These are phyloP conservation scores for Ulmus americana DNA, from an alignment of 331 rosid genomes.

Conservation along the genomic window DNA sequence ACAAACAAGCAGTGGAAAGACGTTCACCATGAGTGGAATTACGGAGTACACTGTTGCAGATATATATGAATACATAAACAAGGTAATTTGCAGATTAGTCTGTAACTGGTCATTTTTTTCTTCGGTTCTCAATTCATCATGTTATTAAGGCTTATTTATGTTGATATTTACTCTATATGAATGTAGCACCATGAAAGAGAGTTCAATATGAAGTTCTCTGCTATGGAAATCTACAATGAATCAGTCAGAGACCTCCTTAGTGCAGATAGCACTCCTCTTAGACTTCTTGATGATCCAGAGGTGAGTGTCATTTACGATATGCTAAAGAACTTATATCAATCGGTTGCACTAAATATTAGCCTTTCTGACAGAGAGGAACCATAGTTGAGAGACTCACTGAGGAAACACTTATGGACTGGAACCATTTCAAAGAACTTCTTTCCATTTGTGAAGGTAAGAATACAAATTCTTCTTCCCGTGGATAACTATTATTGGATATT, in stretches of 20 bases:
- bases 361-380: slow-evolving; percentile 73
- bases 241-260: slow-evolving; percentile 85
- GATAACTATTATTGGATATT: slow-evolving; percentile 13
- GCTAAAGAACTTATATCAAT: slow-evolving; percentile 9
- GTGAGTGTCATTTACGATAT: slow-evolving; percentile 35
- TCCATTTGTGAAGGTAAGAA: slow-evolving; percentile 76
- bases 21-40: slow-evolving; percentile 80
- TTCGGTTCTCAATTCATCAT: slow-evolving; percentile 6
- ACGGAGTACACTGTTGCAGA: slow-evolving; percentile 68
- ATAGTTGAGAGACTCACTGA: slow-evolving; percentile 80
- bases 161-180: slow-evolving; percentile 17
- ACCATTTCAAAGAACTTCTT: slow-evolving; percentile 72
- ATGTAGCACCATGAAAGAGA: slow-evolving; percentile 68
- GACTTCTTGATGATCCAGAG: slow-evolving; percentile 98
- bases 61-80: slow-evolving; percentile 51
- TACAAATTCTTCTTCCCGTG: slow-evolving; percentile 13
- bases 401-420: slow-evolving; percentile 76
- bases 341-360: slow-evolving; percentile 27
- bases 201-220: slow-evolving; percentile 66
- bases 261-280: slow-evolving; percentile 64
- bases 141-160: slow-evolving; percentile 9
- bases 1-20: slow-evolving; percentile 96
- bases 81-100: slow-evolving; percentile 33
- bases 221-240: slow-evolving; percentile 86
- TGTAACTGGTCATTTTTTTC: neutral